Conservation (phyloP, 805 yeast species). For the Pichia deserticola region DNA sequence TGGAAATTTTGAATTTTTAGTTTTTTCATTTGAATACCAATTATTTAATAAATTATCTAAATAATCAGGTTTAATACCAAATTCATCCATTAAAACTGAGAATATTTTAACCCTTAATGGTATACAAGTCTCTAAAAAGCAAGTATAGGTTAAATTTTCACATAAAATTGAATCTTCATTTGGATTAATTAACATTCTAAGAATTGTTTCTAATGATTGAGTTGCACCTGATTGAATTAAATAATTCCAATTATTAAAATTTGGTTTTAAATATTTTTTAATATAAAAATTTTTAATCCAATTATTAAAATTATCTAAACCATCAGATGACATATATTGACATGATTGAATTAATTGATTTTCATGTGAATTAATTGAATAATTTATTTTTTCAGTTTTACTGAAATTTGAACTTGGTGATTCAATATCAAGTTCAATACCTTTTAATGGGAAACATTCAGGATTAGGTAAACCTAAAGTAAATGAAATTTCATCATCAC, state of each 20-base stretch:
- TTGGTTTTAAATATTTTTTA: conserved; percentile 34
- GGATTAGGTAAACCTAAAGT: conserved; percentile 55
- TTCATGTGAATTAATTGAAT: conserved; percentile 13
- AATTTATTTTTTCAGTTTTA: conserved; percentile 32
- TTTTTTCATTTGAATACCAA: conserved; percentile 55
- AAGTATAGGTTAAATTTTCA: conserved; percentile 77
- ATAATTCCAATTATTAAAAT: conserved; percentile 58
- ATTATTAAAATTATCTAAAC: conserved; percentile 34
- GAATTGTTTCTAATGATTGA: conserved; percentile 77
- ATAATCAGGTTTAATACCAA: conserved; percentile 70
- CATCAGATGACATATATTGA: conserved; percentile 46
- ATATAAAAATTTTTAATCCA: conserved; percentile 38
- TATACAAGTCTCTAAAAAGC: conserved; percentile 74
- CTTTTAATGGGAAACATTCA: conserved; percentile 42
- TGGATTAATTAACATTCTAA: conserved; percentile 68
- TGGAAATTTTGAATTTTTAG: conserved; percentile 34
- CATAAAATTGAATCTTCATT: conserved; percentile 73
- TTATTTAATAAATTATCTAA: conserved; percentile 52
- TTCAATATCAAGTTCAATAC: conserved; percentile 21
- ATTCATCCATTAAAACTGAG: conserved; percentile 72
- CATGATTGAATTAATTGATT: conserved; percentile 37
- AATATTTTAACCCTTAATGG: conserved; percentile 63
- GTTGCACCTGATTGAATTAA: conserved; percentile 78
- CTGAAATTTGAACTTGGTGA: conserved; percentile 38
- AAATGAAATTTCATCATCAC: conserved; percentile 35